These are phyloP conservation scores for Gracilariopsis chorda DNA, from an alignment of 23 red algal genomes.

Conservation along the genomic window DNA sequence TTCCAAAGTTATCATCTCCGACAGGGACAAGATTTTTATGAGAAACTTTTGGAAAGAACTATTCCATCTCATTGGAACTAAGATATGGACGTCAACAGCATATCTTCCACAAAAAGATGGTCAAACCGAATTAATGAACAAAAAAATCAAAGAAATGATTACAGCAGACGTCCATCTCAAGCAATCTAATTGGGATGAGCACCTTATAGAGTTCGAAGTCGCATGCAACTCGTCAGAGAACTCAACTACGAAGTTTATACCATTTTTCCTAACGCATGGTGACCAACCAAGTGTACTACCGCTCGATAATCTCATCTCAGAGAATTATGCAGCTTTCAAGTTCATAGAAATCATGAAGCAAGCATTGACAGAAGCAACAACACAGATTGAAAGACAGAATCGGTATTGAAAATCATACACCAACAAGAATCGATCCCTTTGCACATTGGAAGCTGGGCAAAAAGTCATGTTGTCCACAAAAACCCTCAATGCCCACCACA, in stretches of 20 bases:
- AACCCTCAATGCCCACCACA: not conserved
- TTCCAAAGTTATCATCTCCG: not conserved
- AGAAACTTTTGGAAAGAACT: conserved; percentile 28
- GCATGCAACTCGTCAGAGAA: not conserved
- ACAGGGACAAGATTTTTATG: conserved; percentile 3
- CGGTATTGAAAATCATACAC: not conserved
- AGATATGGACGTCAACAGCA: not conserved
- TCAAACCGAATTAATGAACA: conserved; percentile 31
- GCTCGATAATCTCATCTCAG: not conserved
- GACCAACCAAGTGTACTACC: not conserved
- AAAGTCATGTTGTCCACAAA: not conserved
- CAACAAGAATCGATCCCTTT: not conserved
- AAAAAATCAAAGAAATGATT: conserved; percentile 17
- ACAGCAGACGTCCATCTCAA: not conserved
- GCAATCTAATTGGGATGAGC: conserved; percentile 26
- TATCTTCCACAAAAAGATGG: conserved; percentile 32
- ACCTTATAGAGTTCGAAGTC: conserved; percentile 1
- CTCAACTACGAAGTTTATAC: not conserved
- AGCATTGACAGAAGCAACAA: not conserved
- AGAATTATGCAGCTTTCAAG: not conserved
- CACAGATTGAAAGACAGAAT: not conserved
- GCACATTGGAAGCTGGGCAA: not conserved
- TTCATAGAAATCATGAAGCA: not conserved
- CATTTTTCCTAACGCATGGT: conserved; percentile 13
- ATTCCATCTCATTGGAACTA: not conserved